Base-by-base conservation (phyloP, 2,329 filamentous ascomycete genomes). In the Penicillium brevicompactum region DNA sequence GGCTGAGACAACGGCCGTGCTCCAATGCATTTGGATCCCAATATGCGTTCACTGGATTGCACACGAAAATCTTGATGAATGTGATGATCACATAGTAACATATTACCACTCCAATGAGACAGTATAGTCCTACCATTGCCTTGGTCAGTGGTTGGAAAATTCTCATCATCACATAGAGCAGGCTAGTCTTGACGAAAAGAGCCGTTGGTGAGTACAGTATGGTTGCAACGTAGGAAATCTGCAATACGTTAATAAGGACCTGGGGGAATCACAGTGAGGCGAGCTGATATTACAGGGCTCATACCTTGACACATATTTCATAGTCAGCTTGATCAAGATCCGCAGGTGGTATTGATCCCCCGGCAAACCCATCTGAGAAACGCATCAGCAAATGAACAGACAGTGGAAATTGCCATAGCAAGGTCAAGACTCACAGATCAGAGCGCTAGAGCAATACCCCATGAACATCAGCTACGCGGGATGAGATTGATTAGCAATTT, bases 61-160 rank as follows among this genome's bases (percentile, higher is more conserved):
- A 62, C 32, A 57, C 54, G 40, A 62, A 62, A 18, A 59, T 55
- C 16, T 62, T 62, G 34, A 62, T 53, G 38, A 62, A 62, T 14
- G 52, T 46, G 41, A 62, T 62, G 24, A 47, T 57, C 4, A 53
- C 40, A 42, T 62, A 62, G 48, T 62, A 62, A 40, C 40, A 10
- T 22, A 56, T 21, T 4, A 49, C 53, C n/a, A 46, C 5, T n/a
- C n/a, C 53, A 6, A 62, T 51, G n/a, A 58, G 45, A 18, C 47
- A 47, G 21, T 56, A 53, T 2, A 62, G 24, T 13, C 47, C 51
- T 38, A 62, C 22, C 45, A 58, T 55, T 13, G 41, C 50, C 5
- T 32, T 37, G 37, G 52, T 45, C 13, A 55, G 49, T 16, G 57
- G 48, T 9, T 53, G 51, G 34, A 60, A 62, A 21, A 62, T 53